phyloP scores from a whole-genome alignment of 2,329 filamentous ascomycete genomes.

The Botrytis sinoallii region DNA sequence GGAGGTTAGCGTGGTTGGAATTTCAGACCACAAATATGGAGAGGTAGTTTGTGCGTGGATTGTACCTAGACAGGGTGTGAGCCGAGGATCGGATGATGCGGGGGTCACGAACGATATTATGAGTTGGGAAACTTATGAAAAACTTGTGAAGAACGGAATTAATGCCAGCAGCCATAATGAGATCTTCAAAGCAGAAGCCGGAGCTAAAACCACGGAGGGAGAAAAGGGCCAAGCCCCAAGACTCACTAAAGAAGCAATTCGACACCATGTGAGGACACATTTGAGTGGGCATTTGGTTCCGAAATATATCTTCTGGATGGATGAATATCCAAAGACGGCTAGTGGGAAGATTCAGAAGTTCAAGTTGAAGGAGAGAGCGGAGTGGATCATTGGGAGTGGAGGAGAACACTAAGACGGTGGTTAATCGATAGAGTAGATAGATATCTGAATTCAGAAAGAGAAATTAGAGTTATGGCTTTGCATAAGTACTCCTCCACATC shows the following conservation, averaged over 20 bases:
- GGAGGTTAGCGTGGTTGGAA: constrained; percentile 79
- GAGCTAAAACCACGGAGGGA: constrained; percentile 17
- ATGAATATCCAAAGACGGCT: constrained; percentile 88
- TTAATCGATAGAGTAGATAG: neutral
- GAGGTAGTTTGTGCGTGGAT: constrained; percentile 87
- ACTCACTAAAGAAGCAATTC: constrained; percentile 58
- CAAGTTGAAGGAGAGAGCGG: constrained; percentile 62
- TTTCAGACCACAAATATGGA: constrained; percentile 78
- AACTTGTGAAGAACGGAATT: neutral
- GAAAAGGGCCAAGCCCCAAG: constrained; percentile 24
- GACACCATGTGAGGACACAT: constrained; percentile 66
- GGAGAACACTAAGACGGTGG: neutral
- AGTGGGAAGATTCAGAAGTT: constrained; percentile 98
- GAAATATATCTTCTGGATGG: constrained; percentile 83
- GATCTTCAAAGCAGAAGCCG: too few species aligned
- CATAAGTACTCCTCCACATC: neutral
- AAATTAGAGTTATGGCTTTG: neutral
- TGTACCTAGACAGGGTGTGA: constrained; percentile 45
- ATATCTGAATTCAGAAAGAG: neutral
- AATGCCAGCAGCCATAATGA: neutral
- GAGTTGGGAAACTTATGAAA: neutral
- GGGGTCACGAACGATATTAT: constrained; percentile 25
- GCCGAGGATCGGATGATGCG: constrained; percentile 29
- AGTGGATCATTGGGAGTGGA: neutral
- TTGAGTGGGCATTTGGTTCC: constrained; percentile 77